These are phyloP conservation scores for Ciborinia camelliae DNA, from an alignment of 2,329 filamentous ascomycete genomes.

Conservation along the genomic window DNA sequence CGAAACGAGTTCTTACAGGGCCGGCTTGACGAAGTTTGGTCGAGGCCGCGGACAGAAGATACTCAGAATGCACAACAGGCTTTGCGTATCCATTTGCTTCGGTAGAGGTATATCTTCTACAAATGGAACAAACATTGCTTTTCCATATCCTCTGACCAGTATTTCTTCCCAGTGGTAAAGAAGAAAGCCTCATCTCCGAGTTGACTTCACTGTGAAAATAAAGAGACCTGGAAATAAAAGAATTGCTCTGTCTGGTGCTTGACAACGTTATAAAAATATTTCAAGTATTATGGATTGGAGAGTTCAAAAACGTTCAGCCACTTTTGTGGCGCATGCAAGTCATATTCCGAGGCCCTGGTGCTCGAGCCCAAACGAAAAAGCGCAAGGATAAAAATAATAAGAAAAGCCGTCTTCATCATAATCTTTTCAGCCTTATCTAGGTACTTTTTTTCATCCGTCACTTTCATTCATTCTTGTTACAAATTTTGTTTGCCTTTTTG, in stretches of 20 bases:
- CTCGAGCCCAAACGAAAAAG: background rate
- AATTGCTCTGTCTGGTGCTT: background rate
- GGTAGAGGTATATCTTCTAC: conserved; percentile 11
- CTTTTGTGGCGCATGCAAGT: background rate
- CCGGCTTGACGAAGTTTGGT: conserved; percentile 42
- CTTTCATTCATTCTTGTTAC: conserved; percentile 4
- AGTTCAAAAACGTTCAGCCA: background rate
- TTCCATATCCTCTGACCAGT: conserved; percentile 13
- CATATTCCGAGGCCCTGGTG: background rate
- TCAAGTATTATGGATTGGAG: background rate
- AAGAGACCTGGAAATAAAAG: background rate
- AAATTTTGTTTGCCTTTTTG: background rate
- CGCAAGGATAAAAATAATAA: conserved; percentile 9
- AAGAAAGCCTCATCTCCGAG: conserved; percentile 8
- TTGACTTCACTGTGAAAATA: background rate
- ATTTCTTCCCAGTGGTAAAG: conserved; percentile 5
- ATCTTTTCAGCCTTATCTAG: conserved; percentile 11
- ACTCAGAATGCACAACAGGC: conserved; percentile 10
- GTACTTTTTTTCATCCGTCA: no score
- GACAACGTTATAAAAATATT: background rate
- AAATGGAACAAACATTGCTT: conserved; percentile 7
- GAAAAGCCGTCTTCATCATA: conserved; percentile 7
- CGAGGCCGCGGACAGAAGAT: conserved; percentile 23
- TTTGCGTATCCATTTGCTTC: background rate
- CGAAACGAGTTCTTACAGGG: conserved; percentile 80